These are phyloP conservation scores for Exophiala calicioides DNA, from an alignment of 2,329 filamentous ascomycete species.

Conservation along the genomic window DNA sequence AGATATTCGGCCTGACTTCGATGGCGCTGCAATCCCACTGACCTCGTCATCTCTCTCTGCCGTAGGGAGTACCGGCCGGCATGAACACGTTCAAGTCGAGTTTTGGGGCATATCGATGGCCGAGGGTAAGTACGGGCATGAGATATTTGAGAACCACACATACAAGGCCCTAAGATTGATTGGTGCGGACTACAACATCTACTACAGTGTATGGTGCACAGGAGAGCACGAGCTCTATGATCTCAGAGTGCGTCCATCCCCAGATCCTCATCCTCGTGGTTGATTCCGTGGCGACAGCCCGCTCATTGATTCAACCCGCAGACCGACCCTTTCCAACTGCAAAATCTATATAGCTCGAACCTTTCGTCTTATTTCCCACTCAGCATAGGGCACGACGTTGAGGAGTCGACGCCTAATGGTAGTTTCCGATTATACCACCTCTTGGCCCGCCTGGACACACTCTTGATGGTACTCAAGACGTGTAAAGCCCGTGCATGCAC, in stretches of 20 bases:
- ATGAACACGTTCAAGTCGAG: constrained; percentile 61
- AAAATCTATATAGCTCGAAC: constrained; percentile 34
- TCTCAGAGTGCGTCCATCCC: constrained; percentile 35
- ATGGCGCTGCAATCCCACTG: constrained; percentile 56
- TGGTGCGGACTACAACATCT: constrained; percentile 39
- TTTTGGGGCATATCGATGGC: constrained; percentile 52
- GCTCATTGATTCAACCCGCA: no score
- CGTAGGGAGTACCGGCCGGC: constrained; percentile 34
- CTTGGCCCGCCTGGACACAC: constrained; percentile 37
- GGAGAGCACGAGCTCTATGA: constrained; percentile 46
- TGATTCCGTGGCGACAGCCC: no score
- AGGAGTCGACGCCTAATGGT: not conserved
- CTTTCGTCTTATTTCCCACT: constrained; percentile 5
- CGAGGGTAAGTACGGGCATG: constrained; percentile 35
- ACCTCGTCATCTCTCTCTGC: constrained; percentile 18
- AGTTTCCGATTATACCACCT: constrained; percentile 31
- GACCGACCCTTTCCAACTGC: constrained; percentile 40
- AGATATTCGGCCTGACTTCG: constrained; percentile 52
- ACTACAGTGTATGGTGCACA: constrained; percentile 46
- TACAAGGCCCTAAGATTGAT: constrained; percentile 44
- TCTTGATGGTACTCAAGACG: constrained; percentile 43
- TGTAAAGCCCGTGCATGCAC: constrained; percentile 41
- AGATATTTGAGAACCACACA: constrained; percentile 31
- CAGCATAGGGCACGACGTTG: not conserved
- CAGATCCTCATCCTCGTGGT: no score